Evolutionary conservation across 2,329 filamentous ascomycete species (phyloP).

Genomic region (Fusarium sororula): DNA sequence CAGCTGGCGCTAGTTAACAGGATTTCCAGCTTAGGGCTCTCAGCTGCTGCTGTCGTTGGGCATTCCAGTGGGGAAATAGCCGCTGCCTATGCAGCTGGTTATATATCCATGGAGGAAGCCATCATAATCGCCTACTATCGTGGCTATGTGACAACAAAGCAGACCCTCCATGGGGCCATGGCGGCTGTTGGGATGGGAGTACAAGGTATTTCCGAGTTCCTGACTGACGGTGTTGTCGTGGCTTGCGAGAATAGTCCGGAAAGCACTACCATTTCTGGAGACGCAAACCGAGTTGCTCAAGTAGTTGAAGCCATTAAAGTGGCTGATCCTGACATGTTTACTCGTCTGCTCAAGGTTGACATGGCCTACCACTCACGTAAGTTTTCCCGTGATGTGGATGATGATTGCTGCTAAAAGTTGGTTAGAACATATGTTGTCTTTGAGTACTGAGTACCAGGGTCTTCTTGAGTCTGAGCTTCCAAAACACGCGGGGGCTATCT

Average conservation of each 20-base stretch:
- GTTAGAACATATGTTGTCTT: constrained; percentile 42
- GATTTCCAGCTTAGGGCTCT: background rate
- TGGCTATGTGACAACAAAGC: background rate
- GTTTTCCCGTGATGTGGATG: too few species aligned
- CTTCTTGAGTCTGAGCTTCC: background rate
- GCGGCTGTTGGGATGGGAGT: constrained; percentile 7
- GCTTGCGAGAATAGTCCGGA: constrained; percentile 20
- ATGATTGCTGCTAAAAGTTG: too few species aligned
- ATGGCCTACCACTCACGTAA: constrained; percentile 21
- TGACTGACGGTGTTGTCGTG: background rate
- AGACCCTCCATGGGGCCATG: background rate
- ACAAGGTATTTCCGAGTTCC: background rate
- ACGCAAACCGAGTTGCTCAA: background rate
- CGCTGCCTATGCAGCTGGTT: constrained; percentile 1
- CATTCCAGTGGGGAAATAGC: constrained; percentile 29
- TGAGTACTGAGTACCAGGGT: background rate
- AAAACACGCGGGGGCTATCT: rapidly evolving
- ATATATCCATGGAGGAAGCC: constrained; percentile 3
- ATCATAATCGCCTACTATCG: constrained; percentile 11
- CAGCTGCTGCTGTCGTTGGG: background rate
- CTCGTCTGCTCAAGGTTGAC: background rate
- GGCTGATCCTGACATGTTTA: background rate
- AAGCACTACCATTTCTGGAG: constrained; percentile 8
- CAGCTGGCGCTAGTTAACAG: constrained; percentile 8
- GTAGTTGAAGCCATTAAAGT: background rate